Conservation (phyloP, 345 rosid genomes). For the Rhizophora mangle region DNA sequence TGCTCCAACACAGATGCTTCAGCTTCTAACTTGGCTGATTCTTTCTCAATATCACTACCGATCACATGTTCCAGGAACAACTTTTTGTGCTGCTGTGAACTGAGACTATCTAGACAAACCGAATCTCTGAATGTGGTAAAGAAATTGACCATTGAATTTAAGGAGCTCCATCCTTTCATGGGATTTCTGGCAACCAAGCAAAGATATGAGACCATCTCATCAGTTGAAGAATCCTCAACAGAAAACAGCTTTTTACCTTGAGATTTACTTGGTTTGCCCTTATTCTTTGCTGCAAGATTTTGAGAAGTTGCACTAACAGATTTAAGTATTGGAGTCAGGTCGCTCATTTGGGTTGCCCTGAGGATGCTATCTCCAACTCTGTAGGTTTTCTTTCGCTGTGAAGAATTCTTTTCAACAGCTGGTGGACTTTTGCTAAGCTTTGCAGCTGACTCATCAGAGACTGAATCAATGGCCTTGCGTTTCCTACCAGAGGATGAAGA, state of each 20-base stretch:
- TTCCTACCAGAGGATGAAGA: slow-evolving; percentile 35
- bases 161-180: slow-evolving; percentile 22
- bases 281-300: not conserved
- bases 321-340: slow-evolving; percentile 20
- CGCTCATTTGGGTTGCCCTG: slow-evolving; percentile 32
- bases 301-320: slow-evolving; percentile 5
- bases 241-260: slow-evolving; percentile 16
- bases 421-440: slow-evolving; percentile 27
- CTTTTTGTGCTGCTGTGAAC: slow-evolving; percentile 17
- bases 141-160: slow-evolving; percentile 28
- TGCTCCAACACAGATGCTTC: slow-evolving; percentile 26
- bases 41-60: slow-evolving; percentile 28
- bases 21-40: slow-evolving; percentile 15
- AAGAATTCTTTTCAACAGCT: slow-evolving; percentile 24
- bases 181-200: slow-evolving; percentile 38
- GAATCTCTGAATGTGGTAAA: slow-evolving; percentile 43
- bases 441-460: slow-evolving; percentile 23
- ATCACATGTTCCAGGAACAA: slow-evolving; percentile 17
- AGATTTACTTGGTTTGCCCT: slow-evolving; percentile 25
- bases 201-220: slow-evolving; percentile 36
- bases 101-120: slow-evolving; percentile 23
- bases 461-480: slow-evolving; percentile 35
- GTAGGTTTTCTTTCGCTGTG: slow-evolving; percentile 31
- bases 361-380: slow-evolving; percentile 41
- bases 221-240: slow-evolving; percentile 28